Base-by-base conservation (phyloP, 2,329 filamentous ascomycete species). In the Colletotrichum spinosum region DNA sequence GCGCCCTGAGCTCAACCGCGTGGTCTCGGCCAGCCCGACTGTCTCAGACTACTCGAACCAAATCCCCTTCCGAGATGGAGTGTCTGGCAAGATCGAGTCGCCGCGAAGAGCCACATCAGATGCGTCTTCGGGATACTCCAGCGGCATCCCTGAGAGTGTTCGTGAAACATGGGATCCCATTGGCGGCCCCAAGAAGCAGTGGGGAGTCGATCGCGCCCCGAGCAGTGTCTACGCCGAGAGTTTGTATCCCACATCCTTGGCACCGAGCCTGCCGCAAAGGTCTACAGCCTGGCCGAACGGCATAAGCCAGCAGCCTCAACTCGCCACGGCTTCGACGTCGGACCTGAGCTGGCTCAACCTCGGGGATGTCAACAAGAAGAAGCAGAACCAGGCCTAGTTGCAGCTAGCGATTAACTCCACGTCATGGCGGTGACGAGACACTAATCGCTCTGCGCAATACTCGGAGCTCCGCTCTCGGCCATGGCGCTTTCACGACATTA, bases 321-420 rank as follows among this genome's bases (percentile, higher is more conserved):
- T 86, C 37, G 76, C 79, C 25, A 83, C 79, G 76, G 81, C 85
- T 52, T 75, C 81, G 34, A 80, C 80, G 7, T 83, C 84, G 55
- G 92, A 94, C 75, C 92, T 94, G 90, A 92, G 90, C 77, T 94
- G 92, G 92, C 78, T 94, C 68, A 93, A 94, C 72, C 82, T 94
- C 15, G 89, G 88, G 51, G 85, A 85, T 42, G 73, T 65, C 60
- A 55, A 60, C 44, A 65, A 72, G 73, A 56, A 49, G 42, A 39
- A 60, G 25, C 54, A 58, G 38, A 55, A 58, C 35, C 63, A 46
- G 15, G 45, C 44, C 49, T 67, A 55, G 34, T 42, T 45, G 9
- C 8, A 42, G 35, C 44, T 45, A 34, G 50, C 17, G 39, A 59
- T 49, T 54, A 34, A 45, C 50, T 55, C 51, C 60, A 46, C 58